These are phyloP conservation scores for Mycosphaerelloides madeirae DNA, from an alignment of 2,329 filamentous ascomycete genomes.

Conservation along the genomic window DNA sequence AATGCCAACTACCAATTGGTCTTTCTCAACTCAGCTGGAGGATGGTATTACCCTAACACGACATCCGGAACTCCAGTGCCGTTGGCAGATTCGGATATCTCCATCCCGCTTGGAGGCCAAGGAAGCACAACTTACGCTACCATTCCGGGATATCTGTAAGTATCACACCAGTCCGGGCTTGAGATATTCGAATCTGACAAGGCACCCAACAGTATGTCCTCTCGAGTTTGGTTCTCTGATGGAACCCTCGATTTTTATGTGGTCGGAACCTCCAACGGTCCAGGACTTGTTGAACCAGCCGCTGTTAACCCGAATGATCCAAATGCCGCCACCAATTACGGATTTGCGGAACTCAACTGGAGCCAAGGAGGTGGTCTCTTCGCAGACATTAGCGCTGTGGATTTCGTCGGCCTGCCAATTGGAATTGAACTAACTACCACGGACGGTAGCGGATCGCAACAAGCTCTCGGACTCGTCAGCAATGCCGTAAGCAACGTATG, in stretches of 20 bases:
- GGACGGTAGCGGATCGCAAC: slow-evolving; percentile 39
- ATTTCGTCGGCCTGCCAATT: slow-evolving; percentile 42
- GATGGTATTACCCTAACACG: slow-evolving; percentile 40
- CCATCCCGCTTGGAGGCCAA: slow-evolving; percentile 37
- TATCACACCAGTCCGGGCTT: background rate
- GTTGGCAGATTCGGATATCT: slow-evolving; percentile 29
- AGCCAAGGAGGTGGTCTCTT: slow-evolving; percentile 25
- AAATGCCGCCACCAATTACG: slow-evolving; percentile 40
- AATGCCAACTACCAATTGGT: slow-evolving; percentile 39
- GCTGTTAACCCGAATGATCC: slow-evolving; percentile 37
- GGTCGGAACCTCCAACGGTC: slow-evolving; percentile 32
- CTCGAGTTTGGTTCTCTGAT: slow-evolving; percentile 45
- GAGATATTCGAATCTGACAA: background rate
- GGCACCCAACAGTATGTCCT: slow-evolving; percentile 19
- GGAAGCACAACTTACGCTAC: slow-evolving; percentile 37
- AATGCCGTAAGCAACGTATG: slow-evolving; percentile 56
- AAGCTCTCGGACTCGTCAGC: slow-evolving; percentile 55
- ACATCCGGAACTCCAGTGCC: slow-evolving; percentile 34
- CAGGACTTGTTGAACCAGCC: slow-evolving; percentile 47
- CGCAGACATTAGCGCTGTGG: slow-evolving; percentile 12
- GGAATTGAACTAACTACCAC: slow-evolving; percentile 51
- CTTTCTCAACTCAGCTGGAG: slow-evolving; percentile 39
- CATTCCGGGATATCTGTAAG: slow-evolving; percentile 37
- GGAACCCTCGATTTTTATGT: slow-evolving; percentile 42
- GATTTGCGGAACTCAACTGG: slow-evolving; percentile 42